A percentile compares a stretch with the other conserved stretches of the same genome.
Conservation (phyloP, 192 early-diverging fungal species). For the Jimgerdemannia flammicorona region DNA sequence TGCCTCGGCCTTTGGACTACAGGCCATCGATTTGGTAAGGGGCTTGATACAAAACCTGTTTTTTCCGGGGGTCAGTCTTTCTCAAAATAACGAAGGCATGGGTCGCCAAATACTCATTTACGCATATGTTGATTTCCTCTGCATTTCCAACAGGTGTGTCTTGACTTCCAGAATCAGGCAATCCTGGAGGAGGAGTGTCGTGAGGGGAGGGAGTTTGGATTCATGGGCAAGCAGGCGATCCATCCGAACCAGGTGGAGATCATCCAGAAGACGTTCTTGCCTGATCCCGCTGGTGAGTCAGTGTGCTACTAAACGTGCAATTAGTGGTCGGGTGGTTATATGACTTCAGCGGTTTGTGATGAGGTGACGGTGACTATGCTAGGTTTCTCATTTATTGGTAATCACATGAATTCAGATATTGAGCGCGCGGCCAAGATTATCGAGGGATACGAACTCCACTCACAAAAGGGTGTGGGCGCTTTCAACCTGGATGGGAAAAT, state of each 20-base stretch:
- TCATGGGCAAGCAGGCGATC: conserved; percentile 95
- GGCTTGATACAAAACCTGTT: not conserved
- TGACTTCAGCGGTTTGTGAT: not conserved
- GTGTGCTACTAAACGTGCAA: not conserved
- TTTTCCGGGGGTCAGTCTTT: conserved; percentile 1
- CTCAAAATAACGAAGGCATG: not conserved
- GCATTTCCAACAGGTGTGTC: conserved; percentile 60
- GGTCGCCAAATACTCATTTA: not conserved
- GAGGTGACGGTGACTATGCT: not conserved
- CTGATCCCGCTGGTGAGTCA: conserved; percentile 54
- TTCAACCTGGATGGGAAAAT: conserved; percentile 93
- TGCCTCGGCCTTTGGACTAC: conserved; percentile 79
- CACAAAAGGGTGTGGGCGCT: conserved; percentile 76
- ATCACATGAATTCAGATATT: conserved; percentile 40
- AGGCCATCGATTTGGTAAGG: conserved; percentile 88
- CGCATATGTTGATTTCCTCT: not conserved
- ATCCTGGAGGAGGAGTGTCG: conserved; percentile 75
- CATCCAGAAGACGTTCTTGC: conserved; percentile 78
- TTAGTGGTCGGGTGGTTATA: not conserved
- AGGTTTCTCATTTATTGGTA: not conserved
- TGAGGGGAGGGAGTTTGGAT: conserved; percentile 89
- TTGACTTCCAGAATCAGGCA: conserved; percentile 73
- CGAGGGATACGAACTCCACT: conserved; percentile 60
- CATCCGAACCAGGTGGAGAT: conserved; percentile 85
- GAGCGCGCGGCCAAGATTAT: conserved; percentile 68